These are phyloP conservation scores for Panellus pusillus DNA, from an alignment of 768 basidiomycete genomes.

Conservation along the genomic window DNA sequence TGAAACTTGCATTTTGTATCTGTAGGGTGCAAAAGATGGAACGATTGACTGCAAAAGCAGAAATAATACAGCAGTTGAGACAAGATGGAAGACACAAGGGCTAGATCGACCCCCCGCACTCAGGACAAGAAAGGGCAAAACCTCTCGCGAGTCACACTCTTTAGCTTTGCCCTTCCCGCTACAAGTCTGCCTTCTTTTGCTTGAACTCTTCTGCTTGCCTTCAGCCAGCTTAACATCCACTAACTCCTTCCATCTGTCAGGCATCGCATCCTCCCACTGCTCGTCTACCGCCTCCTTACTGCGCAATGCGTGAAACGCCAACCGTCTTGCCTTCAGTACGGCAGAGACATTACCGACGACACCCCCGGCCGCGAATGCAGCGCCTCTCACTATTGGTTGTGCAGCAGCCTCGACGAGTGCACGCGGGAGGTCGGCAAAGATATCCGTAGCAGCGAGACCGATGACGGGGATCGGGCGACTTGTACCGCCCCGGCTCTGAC, in stretches of 20 bases:
- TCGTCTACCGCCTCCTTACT: background rate
- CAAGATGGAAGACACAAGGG: background rate
- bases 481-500: conserved; percentile 1
- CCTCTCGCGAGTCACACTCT: background rate
- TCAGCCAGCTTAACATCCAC: conserved; percentile 20
- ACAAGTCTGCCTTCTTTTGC: background rate
- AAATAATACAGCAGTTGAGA: too few species aligned
- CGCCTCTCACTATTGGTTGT: conserved; percentile 56
- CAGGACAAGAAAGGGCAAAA: conserved; percentile 5
- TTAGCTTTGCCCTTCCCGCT: background rate
- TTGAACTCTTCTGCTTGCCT: background rate
- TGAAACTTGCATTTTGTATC: too few species aligned
- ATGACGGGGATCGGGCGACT: background rate
- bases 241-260: conserved; percentile 42
- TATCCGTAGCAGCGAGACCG: too few species aligned
- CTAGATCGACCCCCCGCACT: conserved; percentile 12
- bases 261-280: conserved; percentile 27
- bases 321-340: conserved; percentile 46
- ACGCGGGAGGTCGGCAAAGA: conserved; percentile 31
- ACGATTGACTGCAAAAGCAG: too few species aligned
- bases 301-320: conserved; percentile 42
- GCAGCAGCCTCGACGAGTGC: conserved; percentile 44
- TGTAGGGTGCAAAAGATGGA: too few species aligned
- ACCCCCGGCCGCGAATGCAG: conserved; percentile 36
- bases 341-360: conserved; percentile 50